phyloP scores from a whole-genome alignment of 768 basidiomycete species.

The Suillus fuscotomentosus region DNA sequence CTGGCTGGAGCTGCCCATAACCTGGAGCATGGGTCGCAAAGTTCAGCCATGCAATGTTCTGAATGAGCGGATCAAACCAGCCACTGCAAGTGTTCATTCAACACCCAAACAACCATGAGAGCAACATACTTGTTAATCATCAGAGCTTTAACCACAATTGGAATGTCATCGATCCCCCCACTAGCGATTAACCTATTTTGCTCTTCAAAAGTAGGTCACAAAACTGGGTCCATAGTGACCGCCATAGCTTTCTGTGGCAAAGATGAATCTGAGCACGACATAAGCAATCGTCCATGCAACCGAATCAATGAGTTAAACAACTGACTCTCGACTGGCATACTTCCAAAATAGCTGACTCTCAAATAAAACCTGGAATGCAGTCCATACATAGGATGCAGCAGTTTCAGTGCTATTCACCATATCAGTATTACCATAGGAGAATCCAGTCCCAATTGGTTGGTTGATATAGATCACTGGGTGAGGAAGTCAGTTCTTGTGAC shows the following conservation, averaged over 20 bases:
- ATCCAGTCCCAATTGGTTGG: constrained; percentile 66
- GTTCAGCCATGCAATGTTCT: constrained; percentile 57
- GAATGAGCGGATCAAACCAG: constrained; percentile 65
- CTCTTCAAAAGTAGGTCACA: constrained; percentile 62
- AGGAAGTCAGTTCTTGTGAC: neutral
- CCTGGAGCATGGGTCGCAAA: constrained; percentile 65
- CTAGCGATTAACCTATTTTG: constrained; percentile 53
- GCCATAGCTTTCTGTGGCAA: constrained; percentile 67
- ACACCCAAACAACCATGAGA: neutral
- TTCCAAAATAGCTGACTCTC: constrained; percentile 52
- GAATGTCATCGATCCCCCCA: constrained; percentile 45
- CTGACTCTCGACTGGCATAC: constrained; percentile 54
- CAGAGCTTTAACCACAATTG: constrained; percentile 53
- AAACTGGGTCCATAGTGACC: constrained; percentile 68
- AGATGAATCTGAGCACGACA: constrained; percentile 45
- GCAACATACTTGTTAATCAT: constrained; percentile 59
- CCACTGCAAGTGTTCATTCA: constrained; percentile 37
- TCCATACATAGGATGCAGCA: constrained; percentile 61
- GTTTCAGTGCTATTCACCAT: constrained; percentile 49
- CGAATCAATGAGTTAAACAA: neutral
- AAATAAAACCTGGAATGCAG: constrained; percentile 61
- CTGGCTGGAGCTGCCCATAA: constrained; percentile 59
- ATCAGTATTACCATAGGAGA: constrained; percentile 52
- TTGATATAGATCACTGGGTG: constrained; percentile 67
- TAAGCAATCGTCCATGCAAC: neutral